These are phyloP conservation scores for Inga leiocalycina DNA, from an alignment of 306 rosid genomes.

Conservation along the genomic window DNA sequence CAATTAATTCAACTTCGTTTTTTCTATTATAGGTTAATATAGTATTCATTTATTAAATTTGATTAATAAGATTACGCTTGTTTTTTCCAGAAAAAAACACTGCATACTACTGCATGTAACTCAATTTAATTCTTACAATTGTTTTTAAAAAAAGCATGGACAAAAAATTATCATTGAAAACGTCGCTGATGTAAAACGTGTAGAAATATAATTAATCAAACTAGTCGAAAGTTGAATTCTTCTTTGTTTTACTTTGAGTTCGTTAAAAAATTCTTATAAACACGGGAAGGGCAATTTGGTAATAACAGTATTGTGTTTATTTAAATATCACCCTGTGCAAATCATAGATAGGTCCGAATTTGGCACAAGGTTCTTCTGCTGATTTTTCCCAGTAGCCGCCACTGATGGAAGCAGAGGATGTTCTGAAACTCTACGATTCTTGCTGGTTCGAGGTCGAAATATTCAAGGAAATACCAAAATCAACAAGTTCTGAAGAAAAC, in stretches of 20 bases:
- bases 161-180: neutral
- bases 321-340: neutral
- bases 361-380: neutral
- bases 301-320: constrained; percentile 27
- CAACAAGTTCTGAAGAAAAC: constrained; percentile 34
- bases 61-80: neutral
- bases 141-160: neutral
- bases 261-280: neutral
- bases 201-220: neutral
- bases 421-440: constrained; percentile 56
- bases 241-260: neutral
- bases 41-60: too few relatives aligned
- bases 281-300: constrained; percentile 44
- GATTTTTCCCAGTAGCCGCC: constrained; percentile 40
- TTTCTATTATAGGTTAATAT: neutral
- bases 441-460: constrained; percentile 57
- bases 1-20: neutral
- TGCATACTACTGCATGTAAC: too few relatives aligned
- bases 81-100: too few relatives aligned
- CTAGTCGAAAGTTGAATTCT: constrained; percentile 14
- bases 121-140: too few relatives aligned
- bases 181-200: constrained; percentile 43
- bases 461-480: constrained; percentile 35
- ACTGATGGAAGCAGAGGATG: constrained; percentile 55
- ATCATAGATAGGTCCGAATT: neutral